Conservation (phyloP, 1,284 basidiomycete species). For the Trichosporon faecale region DNA sequence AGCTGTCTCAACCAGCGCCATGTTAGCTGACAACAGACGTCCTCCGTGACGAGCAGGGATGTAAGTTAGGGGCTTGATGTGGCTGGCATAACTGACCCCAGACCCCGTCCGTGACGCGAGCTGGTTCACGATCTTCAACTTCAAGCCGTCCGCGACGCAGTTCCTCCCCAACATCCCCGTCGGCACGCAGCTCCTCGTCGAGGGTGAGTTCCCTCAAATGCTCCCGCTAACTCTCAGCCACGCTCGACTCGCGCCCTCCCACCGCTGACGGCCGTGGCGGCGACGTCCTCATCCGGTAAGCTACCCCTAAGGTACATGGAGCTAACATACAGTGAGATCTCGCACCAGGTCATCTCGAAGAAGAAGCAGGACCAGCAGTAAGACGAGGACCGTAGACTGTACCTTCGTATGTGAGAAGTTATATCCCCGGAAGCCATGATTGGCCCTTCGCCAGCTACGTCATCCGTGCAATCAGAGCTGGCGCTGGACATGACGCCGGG, state of each 20-base stretch:
- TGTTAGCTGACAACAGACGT: constrained; percentile 18
- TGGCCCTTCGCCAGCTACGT: not conserved
- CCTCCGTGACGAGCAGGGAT: constrained; percentile 33
- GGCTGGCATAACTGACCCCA: constrained; percentile 10
- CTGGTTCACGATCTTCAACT: constrained; percentile 47
- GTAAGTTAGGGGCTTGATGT: constrained; percentile 21
- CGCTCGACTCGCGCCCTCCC: constrained; percentile 22
- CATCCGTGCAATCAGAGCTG: not conserved
- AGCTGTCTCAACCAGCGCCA: not conserved
- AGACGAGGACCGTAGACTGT: not conserved
- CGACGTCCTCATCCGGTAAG: constrained; percentile 28
- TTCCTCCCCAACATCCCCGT: constrained; percentile 30
- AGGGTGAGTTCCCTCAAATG: constrained; percentile 29
- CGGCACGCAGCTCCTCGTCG: constrained; percentile 40
- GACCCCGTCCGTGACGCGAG: constrained; percentile 30
- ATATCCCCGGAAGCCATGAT: not conserved
- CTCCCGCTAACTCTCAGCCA: constrained; percentile 13
- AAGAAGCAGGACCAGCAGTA: constrained; percentile 17
- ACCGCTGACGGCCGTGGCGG: constrained; percentile 21
- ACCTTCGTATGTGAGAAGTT: constrained; percentile 4
- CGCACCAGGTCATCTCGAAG: constrained; percentile 26
- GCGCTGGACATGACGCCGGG: no score
- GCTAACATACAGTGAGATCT: constrained; percentile 22
- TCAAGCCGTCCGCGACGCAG: constrained; percentile 32
- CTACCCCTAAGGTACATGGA: not conserved